phyloP scores from a whole-genome alignment of 2,329 filamentous ascomycete species.

The Hypoxylon sp. region DNA sequence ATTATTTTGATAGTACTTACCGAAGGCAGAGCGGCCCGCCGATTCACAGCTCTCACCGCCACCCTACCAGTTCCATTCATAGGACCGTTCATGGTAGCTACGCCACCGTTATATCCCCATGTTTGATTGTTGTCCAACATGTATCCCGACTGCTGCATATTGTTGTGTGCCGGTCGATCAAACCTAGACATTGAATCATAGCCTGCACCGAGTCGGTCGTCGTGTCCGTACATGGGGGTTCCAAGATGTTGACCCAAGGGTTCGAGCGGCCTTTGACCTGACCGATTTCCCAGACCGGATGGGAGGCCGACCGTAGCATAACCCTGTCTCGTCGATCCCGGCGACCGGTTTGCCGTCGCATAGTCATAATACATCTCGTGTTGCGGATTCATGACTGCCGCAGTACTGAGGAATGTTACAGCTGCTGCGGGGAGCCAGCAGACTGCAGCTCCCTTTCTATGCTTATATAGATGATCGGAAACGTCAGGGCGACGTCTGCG shows the following conservation, averaged over 20 bases:
- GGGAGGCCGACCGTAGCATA: slow-evolving; percentile 70
- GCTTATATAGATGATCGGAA: slow-evolving; percentile 40
- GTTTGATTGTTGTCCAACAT: slow-evolving; percentile 78
- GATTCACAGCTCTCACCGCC: slow-evolving; percentile 60
- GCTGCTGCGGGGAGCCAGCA: slow-evolving; percentile 49
- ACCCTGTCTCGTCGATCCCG: slow-evolving; percentile 74
- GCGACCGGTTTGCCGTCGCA: slow-evolving; percentile 72
- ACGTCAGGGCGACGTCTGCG: slow-evolving; percentile 6
- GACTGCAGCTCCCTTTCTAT: slow-evolving; percentile 48
- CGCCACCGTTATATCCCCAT: slow-evolving; percentile 80
- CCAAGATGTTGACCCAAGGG: slow-evolving; percentile 71
- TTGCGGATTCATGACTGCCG: slow-evolving; percentile 60
- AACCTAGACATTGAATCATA: slow-evolving; percentile 63
- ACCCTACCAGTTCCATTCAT: slow-evolving; percentile 73
- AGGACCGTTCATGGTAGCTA: slow-evolving; percentile 71
- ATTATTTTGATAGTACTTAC: slow-evolving; percentile 64
- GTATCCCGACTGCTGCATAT: slow-evolving; percentile 60
- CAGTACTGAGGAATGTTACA: slow-evolving; percentile 42
- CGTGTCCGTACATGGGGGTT: slow-evolving; percentile 76
- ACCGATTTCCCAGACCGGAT: slow-evolving; percentile 65
- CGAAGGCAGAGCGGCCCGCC: slow-evolving; percentile 74
- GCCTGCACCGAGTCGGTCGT: slow-evolving; percentile 68
- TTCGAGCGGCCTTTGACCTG: slow-evolving; percentile 83
- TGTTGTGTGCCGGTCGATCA: slow-evolving; percentile 50
- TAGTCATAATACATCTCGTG: slow-evolving; percentile 82